Conservation (phyloP, 192 early-diverging fungal species). For the Oehlia diaphana region DNA sequence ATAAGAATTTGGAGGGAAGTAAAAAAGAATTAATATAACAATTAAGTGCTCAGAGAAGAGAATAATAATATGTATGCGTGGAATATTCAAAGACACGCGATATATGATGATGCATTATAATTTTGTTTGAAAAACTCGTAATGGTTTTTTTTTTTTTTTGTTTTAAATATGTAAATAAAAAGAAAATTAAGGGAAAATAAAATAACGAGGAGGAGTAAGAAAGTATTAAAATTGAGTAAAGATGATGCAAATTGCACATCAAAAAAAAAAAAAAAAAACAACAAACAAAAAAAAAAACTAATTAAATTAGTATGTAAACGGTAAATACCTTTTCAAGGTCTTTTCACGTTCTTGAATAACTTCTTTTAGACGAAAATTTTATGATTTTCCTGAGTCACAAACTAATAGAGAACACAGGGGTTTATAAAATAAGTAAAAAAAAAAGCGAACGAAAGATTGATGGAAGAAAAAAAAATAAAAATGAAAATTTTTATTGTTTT, state of each 20-base stretch:
- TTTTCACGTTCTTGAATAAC: constrained; percentile 6
- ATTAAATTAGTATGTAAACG: not conserved
- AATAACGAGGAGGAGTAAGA: not conserved
- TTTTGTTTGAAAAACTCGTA: not conserved
- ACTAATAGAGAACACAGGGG: no score
- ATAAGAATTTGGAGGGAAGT: not conserved
- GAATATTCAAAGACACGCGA: not conserved
- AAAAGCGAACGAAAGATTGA: not conserved
- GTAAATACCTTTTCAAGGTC: constrained; percentile 11
- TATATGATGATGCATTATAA: not conserved
- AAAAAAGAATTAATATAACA: not conserved
- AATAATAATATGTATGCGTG: constrained; percentile 2
- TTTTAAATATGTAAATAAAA: no score
- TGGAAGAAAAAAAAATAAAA: not conserved
- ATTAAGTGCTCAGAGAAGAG: not conserved
- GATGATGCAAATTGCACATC: not conserved
- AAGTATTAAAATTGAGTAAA: not conserved
- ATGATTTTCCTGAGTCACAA: constrained; percentile 19
- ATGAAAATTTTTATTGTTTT: not conserved
- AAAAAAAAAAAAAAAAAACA: not conserved
- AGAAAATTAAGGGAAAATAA: not conserved
- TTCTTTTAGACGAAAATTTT: no score
- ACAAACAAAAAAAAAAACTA: not conserved
- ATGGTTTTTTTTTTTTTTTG: no score
- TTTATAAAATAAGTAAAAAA: not conserved